These are phyloP conservation scores for Terana coerulea DNA, from an alignment of 768 basidiomycete genomes.

Conservation along the genomic window DNA sequence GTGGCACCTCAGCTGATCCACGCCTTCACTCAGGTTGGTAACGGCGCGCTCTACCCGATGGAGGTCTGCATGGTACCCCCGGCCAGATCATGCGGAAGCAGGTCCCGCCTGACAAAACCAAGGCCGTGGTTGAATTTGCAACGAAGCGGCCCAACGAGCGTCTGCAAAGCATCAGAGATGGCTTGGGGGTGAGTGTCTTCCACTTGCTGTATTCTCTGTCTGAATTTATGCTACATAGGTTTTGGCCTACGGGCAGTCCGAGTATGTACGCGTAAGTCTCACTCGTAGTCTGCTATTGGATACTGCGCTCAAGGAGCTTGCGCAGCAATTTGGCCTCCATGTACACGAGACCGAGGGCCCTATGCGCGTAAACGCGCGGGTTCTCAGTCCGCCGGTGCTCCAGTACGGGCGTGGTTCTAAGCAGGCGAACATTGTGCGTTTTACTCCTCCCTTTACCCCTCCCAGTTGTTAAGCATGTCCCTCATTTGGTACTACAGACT, in stretches of 20 bases:
- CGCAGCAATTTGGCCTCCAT: constrained; percentile 59
- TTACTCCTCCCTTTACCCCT: constrained; percentile 7
- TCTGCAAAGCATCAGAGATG: constrained; percentile 50
- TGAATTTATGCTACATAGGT: constrained; percentile 8
- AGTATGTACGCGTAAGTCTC: constrained; percentile 49
- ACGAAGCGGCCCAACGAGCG: constrained; percentile 59
- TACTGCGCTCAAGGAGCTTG: no score
- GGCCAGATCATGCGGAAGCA: constrained; percentile 75
- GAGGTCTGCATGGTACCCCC: constrained; percentile 57
- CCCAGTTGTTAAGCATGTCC: constrained; percentile 7
- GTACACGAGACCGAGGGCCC: constrained; percentile 48
- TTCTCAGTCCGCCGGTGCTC: constrained; percentile 64
- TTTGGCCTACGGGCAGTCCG: constrained; percentile 60
- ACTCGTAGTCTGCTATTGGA: no score
- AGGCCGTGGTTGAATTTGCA: constrained; percentile 59
- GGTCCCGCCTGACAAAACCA: constrained; percentile 62
- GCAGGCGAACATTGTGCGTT: constrained; percentile 54
- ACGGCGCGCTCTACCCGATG: constrained; percentile 59
- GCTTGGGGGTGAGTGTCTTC: constrained; percentile 40
- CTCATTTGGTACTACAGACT: constrained; percentile 32
- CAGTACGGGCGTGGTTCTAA: constrained; percentile 58
- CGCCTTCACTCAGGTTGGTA: constrained; percentile 52
- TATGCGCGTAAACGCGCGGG: constrained; percentile 54
- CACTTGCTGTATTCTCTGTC: neutral
- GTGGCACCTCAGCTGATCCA: constrained; percentile 30